A percentile compares a stretch with the other conserved stretches of the same genome.
phyloP scores from a whole-genome alignment of 2,329 filamentous ascomycete species.

The Metarhizium sp. region DNA sequence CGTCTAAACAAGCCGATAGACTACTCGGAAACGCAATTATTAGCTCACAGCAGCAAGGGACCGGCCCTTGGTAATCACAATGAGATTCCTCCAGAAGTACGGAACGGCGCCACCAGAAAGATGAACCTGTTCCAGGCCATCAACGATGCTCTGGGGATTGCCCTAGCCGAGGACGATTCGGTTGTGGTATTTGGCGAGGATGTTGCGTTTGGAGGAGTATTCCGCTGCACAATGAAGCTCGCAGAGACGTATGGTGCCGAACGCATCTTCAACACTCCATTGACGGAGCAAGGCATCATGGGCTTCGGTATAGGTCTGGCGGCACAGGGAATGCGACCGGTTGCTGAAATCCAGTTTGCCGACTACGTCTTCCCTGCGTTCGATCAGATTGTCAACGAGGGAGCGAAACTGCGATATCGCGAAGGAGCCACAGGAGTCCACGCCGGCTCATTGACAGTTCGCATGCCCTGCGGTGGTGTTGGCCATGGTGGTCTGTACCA shows the following conservation, averaged over 20 bases:
- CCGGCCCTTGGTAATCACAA: constrained; percentile 53
- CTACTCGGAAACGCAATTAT: constrained; percentile 71
- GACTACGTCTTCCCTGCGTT: constrained; percentile 92
- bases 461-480: constrained; percentile 86
- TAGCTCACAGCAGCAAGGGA: constrained; percentile 66
- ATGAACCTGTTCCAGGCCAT: constrained; percentile 93
- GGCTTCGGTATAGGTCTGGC: constrained; percentile 89
- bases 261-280: constrained; percentile 90
- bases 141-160: constrained; percentile 79
- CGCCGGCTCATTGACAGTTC: constrained; percentile 71
- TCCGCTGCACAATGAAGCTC: constrained; percentile 86
- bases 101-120: constrained; percentile 65
- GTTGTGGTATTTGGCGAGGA: constrained; percentile 94
- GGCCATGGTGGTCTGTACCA: constrained; percentile 85
- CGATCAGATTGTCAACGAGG: constrained; percentile 90
- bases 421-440: constrained; percentile 49
- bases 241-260: constrained; percentile 79
- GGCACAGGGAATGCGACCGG: constrained; percentile 81
- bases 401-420: constrained; percentile 77
- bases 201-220: constrained; percentile 93
- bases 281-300: constrained; percentile 89
- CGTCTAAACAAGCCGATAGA: constrained; percentile 79
- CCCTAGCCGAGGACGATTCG: constrained; percentile 72
- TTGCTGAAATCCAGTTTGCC: constrained; percentile 93
- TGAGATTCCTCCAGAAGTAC: constrained; percentile 59